phyloP scores from a whole-genome alignment of 2,329 filamentous ascomycete species.

The Sarocladiaceae sp. region DNA sequence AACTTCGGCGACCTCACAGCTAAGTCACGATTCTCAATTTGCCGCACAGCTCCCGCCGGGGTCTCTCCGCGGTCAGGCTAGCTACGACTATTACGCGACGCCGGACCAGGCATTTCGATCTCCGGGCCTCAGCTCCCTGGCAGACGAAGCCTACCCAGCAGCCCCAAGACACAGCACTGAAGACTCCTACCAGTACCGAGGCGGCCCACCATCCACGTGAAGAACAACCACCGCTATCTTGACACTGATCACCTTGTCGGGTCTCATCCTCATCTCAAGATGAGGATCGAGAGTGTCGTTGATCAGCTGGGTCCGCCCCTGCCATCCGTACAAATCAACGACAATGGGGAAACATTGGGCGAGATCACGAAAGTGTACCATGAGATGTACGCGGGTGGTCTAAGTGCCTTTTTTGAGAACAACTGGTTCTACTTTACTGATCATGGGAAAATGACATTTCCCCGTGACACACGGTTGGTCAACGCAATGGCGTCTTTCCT shows the following conservation, averaged over 20 bases:
- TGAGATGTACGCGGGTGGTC: constrained; percentile 67
- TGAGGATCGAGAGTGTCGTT: constrained; percentile 70
- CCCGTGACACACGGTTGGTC: constrained; percentile 50
- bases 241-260: not conserved
- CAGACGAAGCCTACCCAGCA: not conserved
- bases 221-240: not conserved
- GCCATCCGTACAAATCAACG: constrained; percentile 47
- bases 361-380: constrained; percentile 67
- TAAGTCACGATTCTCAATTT: constrained; percentile 2
- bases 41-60: not conserved
- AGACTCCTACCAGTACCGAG: constrained; percentile 38
- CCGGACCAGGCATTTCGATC: constrained; percentile 3
- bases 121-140: not conserved
- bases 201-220: constrained; percentile 39
- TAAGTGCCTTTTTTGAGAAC: constrained; percentile 74
- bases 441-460: constrained; percentile 38
- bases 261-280: constrained; percentile 34
- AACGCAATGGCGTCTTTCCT: constrained; percentile 63
- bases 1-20: constrained; percentile 1
- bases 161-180: constrained; percentile 24
- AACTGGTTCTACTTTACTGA: constrained; percentile 65
- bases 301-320: constrained; percentile 52
- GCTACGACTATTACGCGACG: constrained; percentile 5
- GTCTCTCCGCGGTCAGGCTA: not conserved
- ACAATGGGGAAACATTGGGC: constrained; percentile 46